These are phyloP conservation scores for Talaromyces piceae DNA, from an alignment of 2,329 filamentous ascomycete species.

Conservation along the genomic window DNA sequence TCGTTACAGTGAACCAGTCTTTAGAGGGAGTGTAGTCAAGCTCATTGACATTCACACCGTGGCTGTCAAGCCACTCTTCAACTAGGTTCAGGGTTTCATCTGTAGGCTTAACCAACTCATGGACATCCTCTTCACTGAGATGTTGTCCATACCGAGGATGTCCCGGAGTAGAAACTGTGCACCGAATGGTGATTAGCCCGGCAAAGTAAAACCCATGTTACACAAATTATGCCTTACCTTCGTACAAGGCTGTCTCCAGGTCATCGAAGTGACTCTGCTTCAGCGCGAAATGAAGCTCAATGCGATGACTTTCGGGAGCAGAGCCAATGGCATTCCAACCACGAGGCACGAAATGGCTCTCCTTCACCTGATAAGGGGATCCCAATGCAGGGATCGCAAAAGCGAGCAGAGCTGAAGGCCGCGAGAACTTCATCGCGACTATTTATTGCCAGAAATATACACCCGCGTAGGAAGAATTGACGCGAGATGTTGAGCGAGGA, in stretches of 20 bases:
- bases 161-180: constrained; percentile 1
- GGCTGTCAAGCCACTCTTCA: constrained; percentile 4
- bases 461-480: neutral
- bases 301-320: neutral
- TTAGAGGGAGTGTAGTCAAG: constrained; percentile 1
- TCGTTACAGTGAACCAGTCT: constrained; percentile 2
- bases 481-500: neutral
- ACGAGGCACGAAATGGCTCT: constrained; percentile 1
- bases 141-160: constrained; percentile 5
- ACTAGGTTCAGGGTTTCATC: constrained; percentile 1
- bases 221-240: neutral
- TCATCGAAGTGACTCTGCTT: neutral
- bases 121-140: constrained; percentile 1
- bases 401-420: neutral
- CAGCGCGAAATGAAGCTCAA: constrained; percentile 5
- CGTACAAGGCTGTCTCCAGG: neutral
- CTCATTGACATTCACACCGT: neutral
- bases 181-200: neutral
- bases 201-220: neutral
- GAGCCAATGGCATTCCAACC: constrained; percentile 6
- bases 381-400: neutral
- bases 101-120: constrained; percentile 4
- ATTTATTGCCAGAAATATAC: neutral
- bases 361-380: neutral
- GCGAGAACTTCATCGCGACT: neutral